Evolutionary conservation across 192 early-diverging fungal species (phyloP), one percentile per base, ranked within the genome.

Genomic region (Entrophospora sp.): DNA sequence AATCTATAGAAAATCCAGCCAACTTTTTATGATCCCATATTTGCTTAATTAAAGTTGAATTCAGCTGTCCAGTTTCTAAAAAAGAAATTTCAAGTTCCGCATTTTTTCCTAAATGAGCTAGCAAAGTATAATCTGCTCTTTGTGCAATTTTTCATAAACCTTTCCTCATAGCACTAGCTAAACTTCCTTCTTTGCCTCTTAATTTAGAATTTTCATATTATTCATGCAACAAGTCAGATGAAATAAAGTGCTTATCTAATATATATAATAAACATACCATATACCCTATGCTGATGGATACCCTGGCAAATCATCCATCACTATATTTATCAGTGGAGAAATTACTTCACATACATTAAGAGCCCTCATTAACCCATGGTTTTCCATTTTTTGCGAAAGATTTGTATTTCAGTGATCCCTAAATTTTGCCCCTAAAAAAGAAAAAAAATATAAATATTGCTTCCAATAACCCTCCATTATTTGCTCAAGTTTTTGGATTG

Each of bases 271-370:
- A 59, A 38, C 35, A 3, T 59, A 59, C 56, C 56, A 59, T 37
- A 59, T 59, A 59, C 1, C 5, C 49, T 20, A 52, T 25, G 49
- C n/a, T 59, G 5, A 38, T 40, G 35, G 56, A 59, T 59, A 1
- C 20, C 56, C 56, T 18, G 35, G 35, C 37, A 59, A 59, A 59
- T 59, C 20, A 38, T 38, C 37, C 56, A 59, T 59, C 31, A 37
- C 56, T 22, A 59, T 59, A 38, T 59, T 59, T 59, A 59, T 38
- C 56, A 59, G 36, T 10, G 35, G 56, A 38, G 35, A 31, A 38
- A 59, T 35, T 20, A 59, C 35, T 59, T 59, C 56, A 59, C 56
- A 59, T 38, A 59, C 27, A 22, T 59, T n/a, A 55, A 55, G 52
- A 30, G 0, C 52, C 52, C 27, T 55, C 52, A 30, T 55, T 55